Evolutionary conservation across 2,329 filamentous ascomycete species (phyloP), one percentile per base, ranked within the genome.

Genomic region (Colletotrichum falcatum): DNA sequence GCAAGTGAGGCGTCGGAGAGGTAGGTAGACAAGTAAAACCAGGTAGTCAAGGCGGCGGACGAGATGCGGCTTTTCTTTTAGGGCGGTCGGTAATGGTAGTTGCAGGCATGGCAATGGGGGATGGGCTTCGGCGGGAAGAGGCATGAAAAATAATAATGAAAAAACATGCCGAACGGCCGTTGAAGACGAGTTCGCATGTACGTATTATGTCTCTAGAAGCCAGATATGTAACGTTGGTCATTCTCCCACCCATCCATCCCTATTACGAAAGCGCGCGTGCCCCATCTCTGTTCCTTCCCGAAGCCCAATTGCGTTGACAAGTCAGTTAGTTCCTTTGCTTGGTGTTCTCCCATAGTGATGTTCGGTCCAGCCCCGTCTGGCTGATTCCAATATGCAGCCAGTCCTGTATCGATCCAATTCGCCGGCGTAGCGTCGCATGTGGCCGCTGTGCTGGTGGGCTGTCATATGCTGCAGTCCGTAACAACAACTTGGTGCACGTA

Each of bases 381-480:
- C 33, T 26, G n/a, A 39, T 37, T 30, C 46, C 44, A 26, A 35
- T 49, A 49, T 61, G 58, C 58, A 49, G 28, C 58, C 30, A 37
- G 30, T 30, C 26, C 46, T 46, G 42, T 49, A 26, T 8, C 8
- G 28, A 33, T 12, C 14, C 28, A 61, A 35, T 48, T 30, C 42
- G 12, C 42, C 42, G 12, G 28, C 42, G 20, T 16, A 61, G 58
- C n/a, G 20, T 55, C 12, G 30, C 53, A 55, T 55, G 30, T 12
- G 18, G 30, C 20, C 30, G 30, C 7, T 37, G 42, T 7, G n/a
- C 30, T 5, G 28, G 56, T 48, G 26, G 20, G 37, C 28, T 42
- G 39, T n/a, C n/a, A n/a, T 33, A 7, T n/a, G 8, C 37, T 51
- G 46, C 30, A 49, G 58, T 28, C 23, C 26, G 18, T 49, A 33